Evolutionary conservation across 1,284 basidiomycete species (phyloP).

Genomic region (Boletus coffeatus): DNA sequence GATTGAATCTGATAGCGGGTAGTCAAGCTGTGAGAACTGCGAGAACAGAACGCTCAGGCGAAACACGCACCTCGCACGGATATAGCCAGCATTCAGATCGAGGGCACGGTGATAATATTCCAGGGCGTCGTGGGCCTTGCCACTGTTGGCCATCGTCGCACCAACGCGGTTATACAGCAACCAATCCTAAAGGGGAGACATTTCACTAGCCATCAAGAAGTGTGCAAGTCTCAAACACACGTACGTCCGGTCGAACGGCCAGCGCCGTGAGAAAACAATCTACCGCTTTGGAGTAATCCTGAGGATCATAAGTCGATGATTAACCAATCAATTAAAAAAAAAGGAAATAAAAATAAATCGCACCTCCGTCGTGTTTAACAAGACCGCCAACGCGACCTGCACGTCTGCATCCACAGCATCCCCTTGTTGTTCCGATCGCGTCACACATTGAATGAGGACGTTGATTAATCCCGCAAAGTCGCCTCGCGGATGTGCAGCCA

Average conservation of each 20-base stretch:
- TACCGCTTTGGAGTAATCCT: conserved; percentile 89
- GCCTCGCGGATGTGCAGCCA: conserved; percentile 30
- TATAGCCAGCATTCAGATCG: conserved; percentile 88
- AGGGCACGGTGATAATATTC: conserved; percentile 89
- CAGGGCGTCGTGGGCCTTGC: conserved; percentile 78
- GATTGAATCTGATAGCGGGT: conserved; percentile 62
- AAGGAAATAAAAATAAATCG: conserved; percentile 13
- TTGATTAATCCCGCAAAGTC: conserved; percentile 50
- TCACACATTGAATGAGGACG: conserved; percentile 66
- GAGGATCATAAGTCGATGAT: background rate
- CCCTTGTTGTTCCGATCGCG: conserved; percentile 35
- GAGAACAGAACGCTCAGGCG: background rate
- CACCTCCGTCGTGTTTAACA: conserved; percentile 90
- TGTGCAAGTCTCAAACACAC: conserved; percentile 18
- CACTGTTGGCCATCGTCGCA: conserved; percentile 93
- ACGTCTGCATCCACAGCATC: conserved; percentile 80
- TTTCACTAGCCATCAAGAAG: background rate
- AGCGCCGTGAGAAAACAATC: conserved; percentile 94
- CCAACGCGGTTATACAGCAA: conserved; percentile 94
- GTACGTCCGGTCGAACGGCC: conserved; percentile 79
- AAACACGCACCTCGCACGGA: conserved; percentile 70
- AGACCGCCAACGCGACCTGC: conserved; percentile 90
- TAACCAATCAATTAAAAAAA: background rate
- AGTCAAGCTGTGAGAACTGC: background rate
- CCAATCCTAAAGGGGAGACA: conserved; percentile 68